Evolutionary conservation across 345 rosid species (phyloP).

Genomic region (Arabidopsis arenosa): DNA sequence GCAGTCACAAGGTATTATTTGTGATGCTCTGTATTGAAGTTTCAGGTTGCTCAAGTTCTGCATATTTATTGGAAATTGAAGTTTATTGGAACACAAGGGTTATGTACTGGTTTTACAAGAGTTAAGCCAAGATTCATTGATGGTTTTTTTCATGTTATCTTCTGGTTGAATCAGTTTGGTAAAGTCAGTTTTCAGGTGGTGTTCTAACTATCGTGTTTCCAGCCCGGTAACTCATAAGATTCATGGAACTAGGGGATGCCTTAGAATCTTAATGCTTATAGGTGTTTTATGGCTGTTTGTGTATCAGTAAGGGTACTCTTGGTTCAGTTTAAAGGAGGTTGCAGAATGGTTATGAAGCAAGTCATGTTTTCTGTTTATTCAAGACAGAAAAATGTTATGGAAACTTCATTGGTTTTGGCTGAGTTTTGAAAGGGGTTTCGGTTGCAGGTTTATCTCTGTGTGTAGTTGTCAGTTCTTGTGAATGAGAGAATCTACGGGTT

Average conservation of each 20-base stretch:
- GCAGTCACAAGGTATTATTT: background rate
- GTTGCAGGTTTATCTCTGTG: background rate
- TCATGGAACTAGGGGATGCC: background rate
- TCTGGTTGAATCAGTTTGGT: background rate
- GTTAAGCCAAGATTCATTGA: background rate
- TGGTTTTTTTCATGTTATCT: background rate
- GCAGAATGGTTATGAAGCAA: background rate
- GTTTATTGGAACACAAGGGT: too few species aligned
- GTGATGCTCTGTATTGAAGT: slow-evolving; percentile 3
- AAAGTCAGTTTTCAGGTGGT: background rate
- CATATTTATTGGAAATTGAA: background rate
- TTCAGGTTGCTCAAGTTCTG: background rate
- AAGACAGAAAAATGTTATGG: background rate
- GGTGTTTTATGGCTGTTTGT: background rate
- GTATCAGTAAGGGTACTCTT: background rate
- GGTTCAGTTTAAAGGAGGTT: background rate
- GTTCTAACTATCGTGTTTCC: too few species aligned
- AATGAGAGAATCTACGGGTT: background rate
- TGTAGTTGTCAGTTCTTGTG: background rate
- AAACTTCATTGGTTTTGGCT: slow-evolving; percentile 1
- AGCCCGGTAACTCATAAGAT: background rate
- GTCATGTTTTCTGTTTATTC: background rate
- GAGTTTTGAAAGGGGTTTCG: background rate
- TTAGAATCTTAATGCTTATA: background rate
- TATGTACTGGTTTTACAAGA: background rate